Evolutionary conservation across 1,139 yeast genomes (phyloP), one percentile per base, ranked within the genome.

Genomic region (Candida pseudoviswanathii): DNA sequence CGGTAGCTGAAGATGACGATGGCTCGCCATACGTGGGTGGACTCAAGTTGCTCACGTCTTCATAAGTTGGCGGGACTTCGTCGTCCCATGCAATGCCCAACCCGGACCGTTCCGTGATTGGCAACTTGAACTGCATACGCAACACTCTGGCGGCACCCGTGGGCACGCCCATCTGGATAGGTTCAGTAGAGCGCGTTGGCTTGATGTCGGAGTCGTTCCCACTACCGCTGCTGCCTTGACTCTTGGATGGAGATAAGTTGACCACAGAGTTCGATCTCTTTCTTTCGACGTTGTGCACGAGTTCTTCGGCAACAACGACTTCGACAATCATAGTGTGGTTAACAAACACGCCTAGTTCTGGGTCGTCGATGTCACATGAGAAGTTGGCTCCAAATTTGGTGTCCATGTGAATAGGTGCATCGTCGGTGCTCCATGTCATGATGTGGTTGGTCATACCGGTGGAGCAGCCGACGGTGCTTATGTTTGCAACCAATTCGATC

Each of bases 1-100:
- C 21, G 41, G 60, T 54, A 44, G 59, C 60, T n/a, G 70, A 62
- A 33, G 58, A 42, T 51, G 56, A 44, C 1, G 72, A 68, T 0
- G 67, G 63, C 47, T 66, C 73, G 38, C 67, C 77, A 64, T 89
- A 89, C 5, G 84, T 84, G 1, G 99, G 99, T 0, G 99, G 98
- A 42, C 95, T 83, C 43, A 89, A 73, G 0, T 95, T 82, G 31
- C 84, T 75, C 21, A 92, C 92, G 59, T 90, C 94, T 47, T 83
- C 90, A 62, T 95, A 94, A 24, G 90, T 89, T 1, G 99, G 99
- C 0, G 99, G 99, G 21, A 94, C 98, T 66, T 94, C 99, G 63
- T 92, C 98, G 67, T 94, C 98, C 99, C 99, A 94, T 0, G 98
- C 89, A 33, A 94, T 89, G 3, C 99, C 99, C 44, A 94, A 75